These are phyloP conservation scores for Acacia confusa DNA, from an alignment of 306 rosid species.

Conservation along the genomic window DNA sequence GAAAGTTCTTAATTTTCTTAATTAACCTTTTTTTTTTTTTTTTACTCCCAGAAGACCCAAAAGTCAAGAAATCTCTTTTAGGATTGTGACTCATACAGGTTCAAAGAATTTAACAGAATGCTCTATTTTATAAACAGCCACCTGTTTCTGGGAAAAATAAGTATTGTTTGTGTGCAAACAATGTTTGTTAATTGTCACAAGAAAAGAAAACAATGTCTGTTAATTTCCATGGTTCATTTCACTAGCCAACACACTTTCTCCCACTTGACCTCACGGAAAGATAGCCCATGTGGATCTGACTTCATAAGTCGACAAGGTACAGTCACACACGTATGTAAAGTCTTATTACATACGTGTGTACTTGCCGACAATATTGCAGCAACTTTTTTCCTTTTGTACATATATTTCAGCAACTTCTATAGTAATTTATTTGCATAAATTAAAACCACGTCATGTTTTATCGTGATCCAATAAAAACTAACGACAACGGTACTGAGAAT, in stretches of 20 bases:
- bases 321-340: not conserved
- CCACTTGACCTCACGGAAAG: not conserved
- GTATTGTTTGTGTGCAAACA: not conserved
- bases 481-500: not conserved
- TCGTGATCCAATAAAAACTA: not conserved
- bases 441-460: not conserved
- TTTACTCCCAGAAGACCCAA: too few species aligned
- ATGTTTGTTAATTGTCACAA: not conserved
- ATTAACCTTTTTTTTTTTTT: too few species aligned
- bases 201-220: too few species aligned
- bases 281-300: not conserved
- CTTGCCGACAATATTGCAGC: constrained; percentile 7
- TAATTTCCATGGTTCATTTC: not conserved
- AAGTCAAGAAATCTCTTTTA: not conserved
- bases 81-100: not conserved
- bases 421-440: not conserved
- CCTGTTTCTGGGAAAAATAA: too few species aligned
- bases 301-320: not conserved
- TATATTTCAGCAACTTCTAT: not conserved
- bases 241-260: not conserved
- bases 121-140: too few species aligned
- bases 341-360: not conserved
- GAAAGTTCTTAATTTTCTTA: too few species aligned
- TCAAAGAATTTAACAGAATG: too few species aligned
- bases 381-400: too few species aligned